These are phyloP conservation scores for Gonium pectorale DNA, from an alignment of 139 green algal genomes.

Conservation along the genomic window DNA sequence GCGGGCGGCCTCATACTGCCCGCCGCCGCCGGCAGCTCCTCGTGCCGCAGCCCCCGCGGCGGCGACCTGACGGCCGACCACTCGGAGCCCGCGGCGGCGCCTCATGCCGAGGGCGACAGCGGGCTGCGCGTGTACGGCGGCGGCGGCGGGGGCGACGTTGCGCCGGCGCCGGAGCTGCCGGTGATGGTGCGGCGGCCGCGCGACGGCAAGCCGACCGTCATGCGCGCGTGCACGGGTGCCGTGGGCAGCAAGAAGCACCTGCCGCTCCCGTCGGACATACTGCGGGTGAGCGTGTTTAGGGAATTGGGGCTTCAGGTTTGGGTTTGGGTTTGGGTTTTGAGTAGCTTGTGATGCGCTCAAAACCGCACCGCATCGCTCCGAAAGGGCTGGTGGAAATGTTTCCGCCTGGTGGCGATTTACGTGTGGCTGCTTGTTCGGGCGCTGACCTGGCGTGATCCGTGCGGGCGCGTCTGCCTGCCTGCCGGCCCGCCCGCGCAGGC, in stretches of 20 bases:
- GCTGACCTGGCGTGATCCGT: no score
- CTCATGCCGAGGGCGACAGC: no score
- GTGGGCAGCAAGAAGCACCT: conserved; percentile 39
- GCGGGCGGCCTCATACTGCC: not conserved
- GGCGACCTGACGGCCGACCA: no score
- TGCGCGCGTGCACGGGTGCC: conserved; percentile 12
- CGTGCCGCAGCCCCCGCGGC: not conserved
- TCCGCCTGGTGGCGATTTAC: no score
- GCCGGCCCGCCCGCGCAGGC: no score
- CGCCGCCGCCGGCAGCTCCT: not conserved
- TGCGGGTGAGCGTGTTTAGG: not conserved
- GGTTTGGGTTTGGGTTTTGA: no score
- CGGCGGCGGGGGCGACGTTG: not conserved
- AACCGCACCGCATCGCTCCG: no score
- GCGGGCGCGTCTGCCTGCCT: no score
- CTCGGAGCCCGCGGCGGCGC: not conserved
- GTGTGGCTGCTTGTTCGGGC: no score
- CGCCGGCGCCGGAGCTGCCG: not conserved
- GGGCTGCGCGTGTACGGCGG: not conserved
- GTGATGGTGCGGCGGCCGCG: not conserved
- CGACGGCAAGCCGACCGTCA: conserved; percentile 23
- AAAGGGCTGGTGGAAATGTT: no score
- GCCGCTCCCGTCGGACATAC: not conserved
- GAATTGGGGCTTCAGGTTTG: not conserved
- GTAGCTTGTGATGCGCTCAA: no score